phyloP scores from a whole-genome alignment of 176 grass and related monocot genomes.

The Cenchrus americanus region DNA sequence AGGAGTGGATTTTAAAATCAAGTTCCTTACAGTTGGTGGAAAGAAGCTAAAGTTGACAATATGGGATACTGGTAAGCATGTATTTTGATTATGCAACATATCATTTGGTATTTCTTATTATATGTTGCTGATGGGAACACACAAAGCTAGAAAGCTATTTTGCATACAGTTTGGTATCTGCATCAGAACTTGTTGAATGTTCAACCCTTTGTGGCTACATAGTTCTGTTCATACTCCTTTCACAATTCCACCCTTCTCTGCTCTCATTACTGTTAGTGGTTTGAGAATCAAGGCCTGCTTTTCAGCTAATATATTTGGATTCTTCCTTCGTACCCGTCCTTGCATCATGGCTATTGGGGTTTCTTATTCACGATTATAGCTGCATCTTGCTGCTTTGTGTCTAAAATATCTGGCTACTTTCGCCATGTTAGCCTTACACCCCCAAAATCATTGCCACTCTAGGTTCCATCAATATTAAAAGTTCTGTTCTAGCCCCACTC shows the following conservation, averaged over 20 bases:
- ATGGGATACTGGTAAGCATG: conserved; percentile 89
- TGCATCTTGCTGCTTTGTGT: conserved; percentile 7
- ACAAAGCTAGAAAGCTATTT: not conserved
- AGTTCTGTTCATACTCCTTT: conserved; percentile 12
- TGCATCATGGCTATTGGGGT: conserved; percentile 41
- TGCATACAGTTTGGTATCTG: not conserved
- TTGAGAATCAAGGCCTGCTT: conserved; percentile 32
- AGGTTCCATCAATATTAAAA: conserved; percentile 24
- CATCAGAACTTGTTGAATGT: conserved; percentile 8
- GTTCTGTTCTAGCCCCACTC: conserved; percentile 18
- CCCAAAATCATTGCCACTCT: conserved; percentile 28
- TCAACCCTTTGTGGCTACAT: not conserved
- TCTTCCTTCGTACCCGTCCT: conserved; percentile 5
- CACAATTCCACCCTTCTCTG: conserved; percentile 3
- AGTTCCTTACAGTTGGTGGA: conserved; percentile 75
- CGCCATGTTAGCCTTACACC: conserved; percentile 11
- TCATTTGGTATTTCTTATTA: not conserved
- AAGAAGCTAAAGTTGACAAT: conserved; percentile 95
- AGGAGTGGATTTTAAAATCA: conserved; percentile 99
- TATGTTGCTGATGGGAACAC: not conserved
- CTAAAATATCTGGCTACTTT: conserved; percentile 35
- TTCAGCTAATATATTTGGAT: conserved; percentile 35
- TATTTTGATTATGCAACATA: not conserved
- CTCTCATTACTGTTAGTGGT: conserved; percentile 33
- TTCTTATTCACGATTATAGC: conserved; percentile 23